A percentile compares a stretch with the other conserved stretches of the same genome.
Evolutionary conservation across 768 basidiomycete species (phyloP).

Genomic region (Leccinum rimulosum): DNA sequence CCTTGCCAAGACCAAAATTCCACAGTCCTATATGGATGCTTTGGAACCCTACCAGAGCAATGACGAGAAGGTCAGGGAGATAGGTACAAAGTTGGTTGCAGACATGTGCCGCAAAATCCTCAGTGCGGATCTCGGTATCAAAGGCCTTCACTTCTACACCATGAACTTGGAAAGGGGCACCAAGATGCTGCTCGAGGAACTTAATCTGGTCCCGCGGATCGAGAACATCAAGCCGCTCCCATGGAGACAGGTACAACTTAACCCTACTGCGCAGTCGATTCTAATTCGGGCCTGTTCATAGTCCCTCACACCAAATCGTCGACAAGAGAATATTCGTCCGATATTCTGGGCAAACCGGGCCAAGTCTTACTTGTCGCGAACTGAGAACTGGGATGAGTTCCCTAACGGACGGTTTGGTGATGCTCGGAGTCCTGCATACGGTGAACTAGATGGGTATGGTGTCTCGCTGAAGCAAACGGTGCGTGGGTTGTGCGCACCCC

Average conservation of each 20-base stretch:
- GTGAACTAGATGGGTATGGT: conserved; percentile 96
- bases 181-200: conserved; percentile 90
- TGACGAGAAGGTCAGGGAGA: conserved; percentile 88
- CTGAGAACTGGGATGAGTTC: conserved; percentile 99
- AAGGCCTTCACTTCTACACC: conserved; percentile 93
- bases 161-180: conserved; percentile 97
- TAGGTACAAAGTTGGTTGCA: conserved; percentile 93
- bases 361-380: conserved; percentile 92
- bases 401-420: conserved; percentile 99
- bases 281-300: conserved; percentile 28
- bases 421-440: conserved; percentile 95
- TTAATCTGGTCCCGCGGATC: conserved; percentile 81
- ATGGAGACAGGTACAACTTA: conserved; percentile 80
- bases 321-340: conserved; percentile 90
- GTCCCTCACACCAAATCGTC: conserved; percentile 90
- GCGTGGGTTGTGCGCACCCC: conserved; percentile 17
- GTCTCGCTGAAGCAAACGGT: conserved; percentile 90
- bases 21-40: conserved; percentile 67
- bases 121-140: conserved; percentile 74
- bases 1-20: conserved; percentile 77
- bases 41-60: conserved; percentile 87
- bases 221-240: conserved; percentile 95
- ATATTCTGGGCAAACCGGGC: conserved; percentile 99
- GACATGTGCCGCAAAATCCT: conserved; percentile 92
- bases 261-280: conserved; percentile 2